Conservation (phyloP, 2,329 filamentous ascomycete species). For the Fusarium clavum region DNA sequence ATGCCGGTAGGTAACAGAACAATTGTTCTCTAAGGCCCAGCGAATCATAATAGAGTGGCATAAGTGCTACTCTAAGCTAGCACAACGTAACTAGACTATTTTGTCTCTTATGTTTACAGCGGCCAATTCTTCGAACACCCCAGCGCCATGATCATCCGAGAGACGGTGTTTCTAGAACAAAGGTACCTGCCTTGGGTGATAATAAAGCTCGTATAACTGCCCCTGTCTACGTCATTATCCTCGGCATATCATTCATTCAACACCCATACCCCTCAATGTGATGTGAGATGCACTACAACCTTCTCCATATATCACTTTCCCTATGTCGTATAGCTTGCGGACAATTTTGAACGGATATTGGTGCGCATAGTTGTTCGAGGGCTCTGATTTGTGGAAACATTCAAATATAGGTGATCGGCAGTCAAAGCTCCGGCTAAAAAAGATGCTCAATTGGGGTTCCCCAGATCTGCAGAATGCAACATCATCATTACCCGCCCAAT, state of each 20-base stretch:
- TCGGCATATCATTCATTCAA: neutral
- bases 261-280: neutral
- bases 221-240: neutral
- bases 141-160: no score
- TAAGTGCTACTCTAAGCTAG: no score
- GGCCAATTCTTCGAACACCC: no score
- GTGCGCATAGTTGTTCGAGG: slow-evolving; percentile 7
- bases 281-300: neutral
- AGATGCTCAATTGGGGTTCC: neutral
- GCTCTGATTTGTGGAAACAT: slow-evolving; percentile 28
- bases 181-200: no score
- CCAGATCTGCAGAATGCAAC: slow-evolving; percentile 34
- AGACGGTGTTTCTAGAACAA: neutral
- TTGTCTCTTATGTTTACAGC: no score
- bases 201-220: neutral
- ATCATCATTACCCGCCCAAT: slow-evolving; percentile 27
- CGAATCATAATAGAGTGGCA: no score
- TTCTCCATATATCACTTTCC: neutral
- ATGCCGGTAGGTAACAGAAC: no score
- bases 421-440: slow-evolving; percentile 5
- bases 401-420: neutral
- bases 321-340: neutral
- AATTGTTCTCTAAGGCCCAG: no score
- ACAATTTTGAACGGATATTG: neutral
- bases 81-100: no score